Conservation (phyloP, 169 alveolate genomes). For the Cryptosporidium canis region DNA sequence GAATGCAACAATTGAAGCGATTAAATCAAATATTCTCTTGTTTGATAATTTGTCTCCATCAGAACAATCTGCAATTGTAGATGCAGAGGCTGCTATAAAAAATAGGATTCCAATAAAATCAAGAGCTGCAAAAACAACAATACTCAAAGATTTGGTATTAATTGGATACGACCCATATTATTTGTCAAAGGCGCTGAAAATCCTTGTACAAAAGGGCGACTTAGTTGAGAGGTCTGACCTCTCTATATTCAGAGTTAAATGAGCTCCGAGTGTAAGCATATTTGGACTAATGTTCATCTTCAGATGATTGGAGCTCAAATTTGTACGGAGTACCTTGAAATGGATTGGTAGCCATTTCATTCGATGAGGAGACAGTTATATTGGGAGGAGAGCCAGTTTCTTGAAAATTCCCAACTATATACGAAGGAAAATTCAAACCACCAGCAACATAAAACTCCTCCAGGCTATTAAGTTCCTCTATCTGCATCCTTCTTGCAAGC, state of each 20-base stretch:
- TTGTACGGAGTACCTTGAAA: slow-evolving; percentile 52
- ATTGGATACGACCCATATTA: slow-evolving; percentile 65
- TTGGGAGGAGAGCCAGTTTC: not conserved
- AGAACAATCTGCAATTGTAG: slow-evolving; percentile 79
- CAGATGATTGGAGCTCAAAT: slow-evolving; percentile 26
- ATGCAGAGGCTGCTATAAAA: slow-evolving; percentile 69
- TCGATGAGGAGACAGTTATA: not conserved
- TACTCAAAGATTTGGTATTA: slow-evolving; percentile 40
- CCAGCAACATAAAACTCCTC: not conserved
- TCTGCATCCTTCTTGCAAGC: slow-evolving; percentile 63
- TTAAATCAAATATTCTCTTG: slow-evolving; percentile 81
- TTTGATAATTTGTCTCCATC: slow-evolving; percentile 83
- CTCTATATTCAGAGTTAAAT: slow-evolving; percentile 33
- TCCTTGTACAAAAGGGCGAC: slow-evolving; percentile 49
- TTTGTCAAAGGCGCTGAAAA: slow-evolving; percentile 51
- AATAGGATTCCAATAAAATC: slow-evolving; percentile 58
- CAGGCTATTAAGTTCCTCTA: slow-evolving; percentile 22
- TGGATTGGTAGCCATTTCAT: not conserved
- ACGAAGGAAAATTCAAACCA: not conserved
- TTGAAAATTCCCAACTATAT: not conserved
- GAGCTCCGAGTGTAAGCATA: not conserved
- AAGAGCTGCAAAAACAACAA: slow-evolving; percentile 48
- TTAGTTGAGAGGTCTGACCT: slow-evolving; percentile 56
- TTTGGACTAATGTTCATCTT: not conserved
- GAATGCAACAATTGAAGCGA: slow-evolving; percentile 90